Evolutionary conservation across 169 alveolate genomes (phyloP).

Genomic region (Cryptosporidium andersoni): DNA sequence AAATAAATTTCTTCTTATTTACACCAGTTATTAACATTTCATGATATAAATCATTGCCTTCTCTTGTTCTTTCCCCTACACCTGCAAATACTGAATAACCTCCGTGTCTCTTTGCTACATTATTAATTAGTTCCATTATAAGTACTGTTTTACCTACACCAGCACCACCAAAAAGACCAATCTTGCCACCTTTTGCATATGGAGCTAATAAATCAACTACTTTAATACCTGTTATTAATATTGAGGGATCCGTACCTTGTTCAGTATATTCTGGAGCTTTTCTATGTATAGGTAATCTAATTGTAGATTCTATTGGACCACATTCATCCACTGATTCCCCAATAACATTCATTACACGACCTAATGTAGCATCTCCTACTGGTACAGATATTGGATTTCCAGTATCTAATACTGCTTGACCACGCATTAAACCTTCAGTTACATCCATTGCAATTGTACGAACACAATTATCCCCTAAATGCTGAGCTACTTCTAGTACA

Average conservation of each 20-base stretch:
- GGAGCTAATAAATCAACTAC: slow-evolving; percentile 97
- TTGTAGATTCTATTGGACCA: slow-evolving; percentile 91
- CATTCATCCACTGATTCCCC: slow-evolving; percentile 98
- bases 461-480: slow-evolving; percentile 91
- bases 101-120: slow-evolving; percentile 97
- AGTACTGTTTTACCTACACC: slow-evolving; percentile 99
- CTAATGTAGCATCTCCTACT: slow-evolving; percentile 87
- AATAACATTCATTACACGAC: slow-evolving; percentile 96
- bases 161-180: slow-evolving; percentile 99
- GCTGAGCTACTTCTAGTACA: slow-evolving; percentile 96
- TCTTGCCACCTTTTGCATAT: slow-evolving; percentile 97
- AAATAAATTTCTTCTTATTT: slow-evolving; percentile 71
- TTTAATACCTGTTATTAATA: slow-evolving; percentile 91
- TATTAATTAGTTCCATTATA: slow-evolving; percentile 96
- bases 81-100: slow-evolving; percentile 99
- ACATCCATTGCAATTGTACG: slow-evolving; percentile 98
- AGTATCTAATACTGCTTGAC: slow-evolving; percentile 92
- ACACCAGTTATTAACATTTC: slow-evolving; percentile 94
- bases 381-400: slow-evolving; percentile 95
- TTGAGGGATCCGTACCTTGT: slow-evolving; percentile 91
- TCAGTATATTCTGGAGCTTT: slow-evolving; percentile 95
- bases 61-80: slow-evolving; percentile 98
- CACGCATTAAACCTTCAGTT: slow-evolving; percentile 97
- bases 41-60: slow-evolving; percentile 97
- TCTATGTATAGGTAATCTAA: slow-evolving; percentile 91